Evolutionary conservation across 2,329 filamentous ascomycete species (phyloP).

Genomic region (Diaporthe amygdali): DNA sequence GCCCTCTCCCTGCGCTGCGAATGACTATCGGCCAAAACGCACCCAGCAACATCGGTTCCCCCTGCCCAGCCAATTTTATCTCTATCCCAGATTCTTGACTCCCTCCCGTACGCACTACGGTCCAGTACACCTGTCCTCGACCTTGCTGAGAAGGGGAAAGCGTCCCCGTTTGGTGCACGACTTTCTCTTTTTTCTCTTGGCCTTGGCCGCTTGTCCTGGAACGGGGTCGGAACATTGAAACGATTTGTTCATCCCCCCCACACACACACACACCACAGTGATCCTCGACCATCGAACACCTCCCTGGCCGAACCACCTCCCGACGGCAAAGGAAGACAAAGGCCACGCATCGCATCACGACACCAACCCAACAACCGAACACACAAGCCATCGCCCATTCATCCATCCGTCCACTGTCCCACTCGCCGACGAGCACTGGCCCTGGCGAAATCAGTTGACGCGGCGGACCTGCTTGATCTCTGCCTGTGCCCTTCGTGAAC

Average conservation of each 20-base stretch:
- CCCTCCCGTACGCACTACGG: neutral
- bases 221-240: conserved; percentile 16
- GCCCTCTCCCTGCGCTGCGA: neutral
- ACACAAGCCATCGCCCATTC: neutral
- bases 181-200: neutral
- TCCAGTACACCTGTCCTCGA: conserved; percentile 13
- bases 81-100: conserved; percentile 18
- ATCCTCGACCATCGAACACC: conserved; percentile 8
- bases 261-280: conserved; percentile 6
- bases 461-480: neutral
- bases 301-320: conserved; percentile 10
- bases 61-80: conserved; percentile 20
- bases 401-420: neutral
- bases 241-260: conserved; percentile 6
- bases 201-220: conserved; percentile 7
- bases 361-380: neutral
- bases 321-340: neutral
- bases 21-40: neutral
- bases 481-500: conserved; percentile 14
- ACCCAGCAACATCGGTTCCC: neutral
- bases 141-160: conserved; percentile 3
- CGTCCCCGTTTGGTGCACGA: conserved; percentile 2
- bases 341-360: conserved; percentile 11
- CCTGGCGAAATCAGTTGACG: neutral
- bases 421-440: neutral